phyloP scores from a whole-genome alignment of 306 rosid species.

The Quillaja saponaria region DNA sequence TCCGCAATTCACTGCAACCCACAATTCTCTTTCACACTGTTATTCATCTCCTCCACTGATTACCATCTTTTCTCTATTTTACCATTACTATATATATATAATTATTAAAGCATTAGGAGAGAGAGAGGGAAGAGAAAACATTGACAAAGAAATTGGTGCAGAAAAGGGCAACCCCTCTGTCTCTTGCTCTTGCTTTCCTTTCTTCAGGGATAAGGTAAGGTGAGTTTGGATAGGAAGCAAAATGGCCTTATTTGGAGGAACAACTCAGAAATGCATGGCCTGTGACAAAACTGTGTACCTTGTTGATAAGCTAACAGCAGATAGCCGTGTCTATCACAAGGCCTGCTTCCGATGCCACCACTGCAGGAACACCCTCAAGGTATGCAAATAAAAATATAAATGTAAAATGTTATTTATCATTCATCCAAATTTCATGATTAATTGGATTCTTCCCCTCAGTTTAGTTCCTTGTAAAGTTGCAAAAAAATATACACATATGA shows the following conservation, averaged over 20 bases:
- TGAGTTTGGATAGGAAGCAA: conserved; percentile 24
- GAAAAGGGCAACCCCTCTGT: conserved; percentile 5
- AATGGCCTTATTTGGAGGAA: conserved; percentile 71
- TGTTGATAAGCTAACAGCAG: conserved; percentile 68
- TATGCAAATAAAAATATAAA: not conserved
- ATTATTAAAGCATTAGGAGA: not conserved
- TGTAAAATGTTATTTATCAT: too few relatives aligned
- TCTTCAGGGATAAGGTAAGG: conserved; percentile 9
- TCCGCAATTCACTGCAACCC: conserved; percentile 48
- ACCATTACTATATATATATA: too few relatives aligned
- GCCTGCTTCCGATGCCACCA: conserved; percentile 94
- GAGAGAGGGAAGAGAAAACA: not conserved
- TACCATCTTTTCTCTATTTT: not conserved
- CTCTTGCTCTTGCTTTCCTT: not conserved
- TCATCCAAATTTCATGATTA: too few relatives aligned
- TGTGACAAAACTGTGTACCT: conserved; percentile 70
- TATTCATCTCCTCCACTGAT: conserved; percentile 30
- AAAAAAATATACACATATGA: too few relatives aligned
- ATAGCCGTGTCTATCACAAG: conserved; percentile 63
- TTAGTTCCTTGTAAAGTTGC: too few relatives aligned
- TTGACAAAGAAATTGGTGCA: conserved; percentile 1
- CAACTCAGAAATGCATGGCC: conserved; percentile 72
- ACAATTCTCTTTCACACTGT: conserved; percentile 17
- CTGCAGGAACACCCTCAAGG: conserved; percentile 79
- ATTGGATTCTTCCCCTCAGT: too few relatives aligned